These are phyloP conservation scores for Russula vinacea DNA, from an alignment of 768 basidiomycete genomes.

Conservation along the genomic window DNA sequence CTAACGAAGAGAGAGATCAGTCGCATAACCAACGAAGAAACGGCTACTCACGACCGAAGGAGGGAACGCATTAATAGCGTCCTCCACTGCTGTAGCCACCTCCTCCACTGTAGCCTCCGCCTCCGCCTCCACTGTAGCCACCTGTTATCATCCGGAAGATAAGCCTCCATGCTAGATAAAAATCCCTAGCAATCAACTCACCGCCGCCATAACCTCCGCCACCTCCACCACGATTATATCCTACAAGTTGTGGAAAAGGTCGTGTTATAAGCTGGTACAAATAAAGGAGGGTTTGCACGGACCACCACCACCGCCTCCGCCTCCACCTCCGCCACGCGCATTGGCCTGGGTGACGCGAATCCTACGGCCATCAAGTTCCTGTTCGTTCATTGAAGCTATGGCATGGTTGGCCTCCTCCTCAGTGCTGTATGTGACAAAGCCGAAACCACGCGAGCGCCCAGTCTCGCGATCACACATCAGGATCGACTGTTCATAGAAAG, in stretches of 20 bases:
- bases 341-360: constrained; percentile 87
- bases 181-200: background rate
- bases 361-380: constrained; percentile 88
- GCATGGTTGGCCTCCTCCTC: constrained; percentile 70
- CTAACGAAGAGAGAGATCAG: background rate
- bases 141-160: background rate
- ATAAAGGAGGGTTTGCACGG: constrained; percentile 15
- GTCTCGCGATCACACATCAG: constrained; percentile 99
- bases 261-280: background rate
- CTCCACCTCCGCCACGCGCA: constrained; percentile 49
- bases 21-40: background rate
- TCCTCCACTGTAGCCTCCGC: constrained; percentile 35
- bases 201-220: constrained; percentile 19
- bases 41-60: constrained; percentile 5
- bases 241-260: constrained; percentile 10
- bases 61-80: constrained; percentile 27
- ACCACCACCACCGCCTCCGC: constrained; percentile 44
- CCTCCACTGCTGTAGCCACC: background rate
- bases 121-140: constrained; percentile 10
- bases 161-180: background rate
- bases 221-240: constrained; percentile 38
- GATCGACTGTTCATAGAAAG: constrained; percentile 60
- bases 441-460: constrained; percentile 94
- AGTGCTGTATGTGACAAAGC: constrained; percentile 80
- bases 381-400: constrained; percentile 76